Percentiles rank a stretch among this genome's conserved stretches.
Conservation (phyloP, 768 basidiomycete genomes). For the Agaricus bisporus region DNA sequence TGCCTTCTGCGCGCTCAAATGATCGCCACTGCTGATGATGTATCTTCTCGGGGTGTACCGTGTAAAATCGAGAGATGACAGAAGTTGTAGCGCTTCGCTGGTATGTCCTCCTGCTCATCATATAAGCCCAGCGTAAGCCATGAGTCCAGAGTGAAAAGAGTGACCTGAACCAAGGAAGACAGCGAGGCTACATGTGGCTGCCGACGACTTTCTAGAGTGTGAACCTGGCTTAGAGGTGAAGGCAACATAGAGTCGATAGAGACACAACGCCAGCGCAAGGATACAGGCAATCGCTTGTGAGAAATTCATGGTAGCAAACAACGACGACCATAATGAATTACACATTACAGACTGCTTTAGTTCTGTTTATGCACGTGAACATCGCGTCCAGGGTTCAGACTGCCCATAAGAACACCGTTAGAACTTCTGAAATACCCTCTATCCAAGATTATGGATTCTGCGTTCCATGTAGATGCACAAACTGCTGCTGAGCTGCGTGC, state of each 20-base stretch:
- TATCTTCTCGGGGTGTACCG: conserved; percentile 79
- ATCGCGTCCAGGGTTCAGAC: too few relatives aligned
- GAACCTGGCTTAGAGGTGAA: conserved; percentile 15
- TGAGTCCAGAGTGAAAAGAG: conserved; percentile 14
- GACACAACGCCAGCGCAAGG: conserved; percentile 10
- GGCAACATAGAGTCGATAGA: conserved; percentile 26
- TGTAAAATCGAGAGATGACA: conserved; percentile 65
- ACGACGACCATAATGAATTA: too few relatives aligned
- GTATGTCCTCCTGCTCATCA: conserved; percentile 81
- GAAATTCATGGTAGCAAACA: background rate
- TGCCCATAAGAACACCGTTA: too few relatives aligned
- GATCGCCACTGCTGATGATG: conserved; percentile 76
- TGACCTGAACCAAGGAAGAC: conserved; percentile 93
- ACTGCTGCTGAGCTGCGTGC: conserved; percentile 50
- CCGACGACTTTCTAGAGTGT: conserved; percentile 1
- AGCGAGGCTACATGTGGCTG: conserved; percentile 44
- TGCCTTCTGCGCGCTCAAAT: conserved; percentile 70
- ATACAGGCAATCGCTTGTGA: background rate
- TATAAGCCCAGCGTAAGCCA: background rate
- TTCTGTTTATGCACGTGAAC: too few relatives aligned
- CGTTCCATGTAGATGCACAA: conserved; percentile 35
- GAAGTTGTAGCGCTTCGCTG: conserved; percentile 70
- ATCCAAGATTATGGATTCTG: conserved; percentile 9
- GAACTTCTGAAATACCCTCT: background rate
- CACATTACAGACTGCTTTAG: too few relatives aligned